Base-by-base conservation (phyloP, 1,284 basidiomycete species). In the Puccinia coronata region DNA sequence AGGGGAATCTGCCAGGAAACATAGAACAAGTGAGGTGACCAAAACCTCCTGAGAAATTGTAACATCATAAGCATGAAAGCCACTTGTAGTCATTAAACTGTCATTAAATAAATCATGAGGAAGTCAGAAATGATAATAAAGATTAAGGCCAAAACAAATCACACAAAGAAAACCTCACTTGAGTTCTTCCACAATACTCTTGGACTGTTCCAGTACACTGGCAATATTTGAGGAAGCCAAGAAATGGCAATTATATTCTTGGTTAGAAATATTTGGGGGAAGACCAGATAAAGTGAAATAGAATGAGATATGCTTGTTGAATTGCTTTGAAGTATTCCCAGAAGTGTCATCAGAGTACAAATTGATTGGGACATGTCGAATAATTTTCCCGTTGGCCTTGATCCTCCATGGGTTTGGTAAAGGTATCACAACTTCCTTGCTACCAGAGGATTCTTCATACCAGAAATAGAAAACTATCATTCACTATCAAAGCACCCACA, bases 271-370 rank as follows among this genome's bases (percentile, higher is more conserved):
- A 28, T 43, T 78, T 0, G 82, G 84, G 1, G 85, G 84, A 0
- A 88, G 84, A 16, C 87, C 86, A 34, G 85, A 86, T 2, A 84
- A 76, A 2, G 85, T 86, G 69, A 87, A 86, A 0, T 88, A 83
- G 53, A n/a, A n/a, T n/a, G n/a, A n/a, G n/a, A n/a, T n/a, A n/a
- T n/a, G n/a, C n/a, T n/a, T n/a, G n/a, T n/a, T 87, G 86, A 2
- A 88, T 78, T 88, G 87, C 82, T 88, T 88, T 0, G 87, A 88
- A 0, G 84, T 31, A 82, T 88, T 88, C 0, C 88, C 88, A 0
- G 87, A 88, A 0, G 87, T 88, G 79, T 89, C 87, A 71, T 88
- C 87, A 73, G 87, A 88, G 80, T 88, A 89, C 0, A 87, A 28
- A 87, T 86, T 88, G 0, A 88, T 81, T 2, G 86, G 86, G 28